phyloP scores from a whole-genome alignment of 306 rosid species.

The Cicer judaicum region DNA sequence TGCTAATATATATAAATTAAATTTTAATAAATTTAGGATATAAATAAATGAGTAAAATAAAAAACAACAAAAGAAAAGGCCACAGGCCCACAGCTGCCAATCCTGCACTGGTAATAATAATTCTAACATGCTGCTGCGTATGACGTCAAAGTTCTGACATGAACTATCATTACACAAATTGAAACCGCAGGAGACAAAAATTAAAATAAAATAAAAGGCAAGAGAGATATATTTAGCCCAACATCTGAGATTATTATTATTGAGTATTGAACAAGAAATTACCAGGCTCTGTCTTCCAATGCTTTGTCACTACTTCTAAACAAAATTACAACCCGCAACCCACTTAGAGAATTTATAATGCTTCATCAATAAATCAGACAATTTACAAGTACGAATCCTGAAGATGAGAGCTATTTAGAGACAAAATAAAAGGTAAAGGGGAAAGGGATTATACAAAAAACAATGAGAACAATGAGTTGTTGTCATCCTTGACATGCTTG shows the following conservation, averaged over 20 bases:
- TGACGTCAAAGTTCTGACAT: not conserved
- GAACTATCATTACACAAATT: not conserved
- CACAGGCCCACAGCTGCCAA: not conserved
- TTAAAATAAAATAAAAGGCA: constrained; percentile 4
- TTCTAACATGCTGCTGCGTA: constrained; percentile 6
- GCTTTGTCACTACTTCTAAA: constrained; percentile 47
- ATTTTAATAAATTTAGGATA: too few species aligned
- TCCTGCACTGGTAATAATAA: not conserved
- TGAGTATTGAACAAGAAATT: constrained; percentile 25
- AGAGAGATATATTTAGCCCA: not conserved
- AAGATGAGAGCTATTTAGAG: constrained; percentile 45
- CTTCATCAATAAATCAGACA: constrained; percentile 59
- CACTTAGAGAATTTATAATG: constrained; percentile 47
- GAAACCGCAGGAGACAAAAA: not conserved
- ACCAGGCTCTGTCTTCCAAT: constrained; percentile 46
- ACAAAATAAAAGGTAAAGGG: constrained; percentile 39
- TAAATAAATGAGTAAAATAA: too few species aligned
- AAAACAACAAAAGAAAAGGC: too few species aligned
- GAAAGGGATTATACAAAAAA: constrained; percentile 63
- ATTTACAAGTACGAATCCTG: constrained; percentile 63
- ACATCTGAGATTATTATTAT: constrained; percentile 23
- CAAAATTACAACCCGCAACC: constrained; percentile 55
- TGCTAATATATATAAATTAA: too few species aligned
- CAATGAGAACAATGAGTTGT: constrained; percentile 54
- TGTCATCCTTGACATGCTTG: constrained; percentile 55